Evolutionary conservation across 2,329 filamentous ascomycete species (phyloP), one percentile per base, ranked within the genome.

Genomic region (Sclerotinia trifoliorum): DNA sequence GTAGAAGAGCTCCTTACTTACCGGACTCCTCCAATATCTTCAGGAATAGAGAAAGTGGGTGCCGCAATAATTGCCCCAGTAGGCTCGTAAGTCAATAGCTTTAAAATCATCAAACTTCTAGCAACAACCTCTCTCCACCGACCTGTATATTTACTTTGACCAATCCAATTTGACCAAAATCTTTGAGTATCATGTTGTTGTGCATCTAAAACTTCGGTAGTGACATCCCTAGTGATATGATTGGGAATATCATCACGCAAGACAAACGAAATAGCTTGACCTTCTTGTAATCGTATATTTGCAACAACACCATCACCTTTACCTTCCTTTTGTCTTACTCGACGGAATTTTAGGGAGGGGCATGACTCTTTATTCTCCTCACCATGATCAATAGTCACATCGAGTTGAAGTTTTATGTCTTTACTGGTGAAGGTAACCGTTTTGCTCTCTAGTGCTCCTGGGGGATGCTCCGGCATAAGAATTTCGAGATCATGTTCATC

Each of bases 61-160:
- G 90, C 85, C 1, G 90, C 91, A 46, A 93, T 84, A 63, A 93
- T 93, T 11, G 90, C 91, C 2, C 91, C 90, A 0, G 90, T 93
- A 0, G 90, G 90, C 74, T 93, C 90, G 73, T 89, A 93, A 0
- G 90, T 93, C 73, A 93, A 82, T 79, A 93, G 83, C 78, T 93
- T 93, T 56, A 93, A 79, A 65, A 92, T 87, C 81, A 93, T 85
- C 63, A 93, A 80, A 75, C 90, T 92, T 67, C 90, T 83, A 35
- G 83, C 82, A 7, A 93, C 88, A 3, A 90, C 87, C 77, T 93
- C 90, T 65, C 88, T 83, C 85, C 90, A 93, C 46, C 87, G 84
- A 6, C 90, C 90, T 69, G 86, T 87, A 77, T 92, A 93, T 71
- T 83, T 87, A 77, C 86, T 89, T 76, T 88, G 86, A 7, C 84